A percentile compares a stretch with the other conserved stretches of the same genome.
Evolutionary conservation across 2,329 filamentous ascomycete genomes (phyloP).

Genomic region (Paradendryphiella salina): DNA sequence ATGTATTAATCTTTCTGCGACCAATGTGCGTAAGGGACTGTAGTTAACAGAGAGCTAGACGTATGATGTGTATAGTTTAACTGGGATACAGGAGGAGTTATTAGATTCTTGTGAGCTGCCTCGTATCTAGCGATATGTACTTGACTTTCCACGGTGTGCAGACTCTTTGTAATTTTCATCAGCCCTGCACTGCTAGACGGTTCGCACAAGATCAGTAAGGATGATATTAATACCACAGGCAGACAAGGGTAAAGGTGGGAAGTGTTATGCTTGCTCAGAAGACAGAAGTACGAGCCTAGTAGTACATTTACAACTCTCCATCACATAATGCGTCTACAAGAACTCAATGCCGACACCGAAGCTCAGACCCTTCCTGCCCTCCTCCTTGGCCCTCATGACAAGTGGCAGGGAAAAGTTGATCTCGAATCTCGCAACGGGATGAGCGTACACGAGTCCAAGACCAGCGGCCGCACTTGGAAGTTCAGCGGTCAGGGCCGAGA

Average conservation of each 20-base stretch:
- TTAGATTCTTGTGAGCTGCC: not conserved
- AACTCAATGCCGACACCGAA: conserved; percentile 98
- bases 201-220: not conserved
- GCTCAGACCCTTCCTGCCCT: conserved; percentile 86
- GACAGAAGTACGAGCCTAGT: conserved; percentile 4
- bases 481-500: conserved; percentile 72
- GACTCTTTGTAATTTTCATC: not conserved
- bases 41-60: too few species aligned
- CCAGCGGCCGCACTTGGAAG: conserved; percentile 85
- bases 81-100: too few species aligned
- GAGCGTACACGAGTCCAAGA: conserved; percentile 89
- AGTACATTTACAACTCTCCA: conserved; percentile 7
- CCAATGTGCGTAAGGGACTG: conserved; percentile 4
- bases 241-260: not conserved
- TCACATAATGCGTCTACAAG: conserved; percentile 59
- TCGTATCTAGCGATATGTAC: not conserved
- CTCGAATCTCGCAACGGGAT: conserved; percentile 91
- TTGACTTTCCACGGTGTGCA: not conserved
- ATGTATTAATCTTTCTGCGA: conserved; percentile 2
- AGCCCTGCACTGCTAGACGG: not conserved
- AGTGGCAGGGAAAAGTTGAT: conserved; percentile 92
- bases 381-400: conserved; percentile 78
- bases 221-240: not conserved
- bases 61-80: not conserved
- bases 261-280: conserved; percentile 10